Evolutionary conservation across 495 filamentous ascomycete species (phyloP), one percentile per base, ranked within the genome.

Genomic region (Penicillium atrosanguineum): DNA sequence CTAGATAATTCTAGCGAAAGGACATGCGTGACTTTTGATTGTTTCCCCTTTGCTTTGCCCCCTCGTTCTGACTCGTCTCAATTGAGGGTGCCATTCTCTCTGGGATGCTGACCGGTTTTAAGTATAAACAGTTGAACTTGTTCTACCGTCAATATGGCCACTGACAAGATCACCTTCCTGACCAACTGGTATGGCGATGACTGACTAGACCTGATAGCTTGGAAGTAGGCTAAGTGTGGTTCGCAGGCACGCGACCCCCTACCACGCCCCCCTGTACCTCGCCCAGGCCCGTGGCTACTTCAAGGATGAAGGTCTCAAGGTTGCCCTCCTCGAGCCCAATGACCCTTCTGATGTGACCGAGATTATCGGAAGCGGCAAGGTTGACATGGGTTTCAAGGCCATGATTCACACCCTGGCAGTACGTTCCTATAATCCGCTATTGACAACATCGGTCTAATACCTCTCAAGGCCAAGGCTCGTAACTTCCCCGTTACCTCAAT

Each of bases 1-100:
- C 85, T 86, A 83, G 85, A 86, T 85, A 87, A 88, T 88, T 80
- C 84, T 83, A 86, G 85, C 85, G 85, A 84, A 87, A 87, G 84
- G 80, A 87, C 81, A 83, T 86, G 84, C 84, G 73, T 75, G 69
- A 72, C 74, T 71, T 46, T 82, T 81, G 75, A 81, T 82, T 72
- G 70, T 74, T 71, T 68, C 73, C 68, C 66, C 47, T 52, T 55
- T 56, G 53, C 39, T 65, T 61, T 62, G 51, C 63, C 57, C 46
- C 47, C 34, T 56, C 43, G 49, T 55, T 56, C 37, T 44, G 34
- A 11, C 48, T 47, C 15, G 20, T 41, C 51, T 61, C 49, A 46
- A 34, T 53, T 64, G 56, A 64, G 31, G 21, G 48, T 48, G 36
- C 53, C 21, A 20, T 51, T 29, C 20, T 57, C 45, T 29, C 42